Base-by-base conservation (phyloP, 2,329 filamentous ascomycete species). In the Passalora sequoiae region DNA sequence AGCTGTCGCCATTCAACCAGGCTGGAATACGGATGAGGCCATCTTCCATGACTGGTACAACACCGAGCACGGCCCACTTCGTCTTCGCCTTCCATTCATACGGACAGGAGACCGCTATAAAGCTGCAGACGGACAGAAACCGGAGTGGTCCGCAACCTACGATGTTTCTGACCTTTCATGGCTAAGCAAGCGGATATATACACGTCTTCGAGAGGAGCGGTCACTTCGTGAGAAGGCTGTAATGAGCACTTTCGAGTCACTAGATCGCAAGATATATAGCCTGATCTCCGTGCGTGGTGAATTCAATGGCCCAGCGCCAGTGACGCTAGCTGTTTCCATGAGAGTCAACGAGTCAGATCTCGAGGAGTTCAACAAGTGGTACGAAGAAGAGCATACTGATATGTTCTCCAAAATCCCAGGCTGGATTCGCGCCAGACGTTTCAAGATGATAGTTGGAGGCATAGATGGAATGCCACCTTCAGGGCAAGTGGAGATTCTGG, bases 21-120 rank as follows among this genome's bases (percentile, higher is more conserved):
- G 77, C 63, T 72, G 77, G 44, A 75, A 75, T 54, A 74, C 88
- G 56, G 72, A 81, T 43, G 66, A 75, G 36, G 72, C 78, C 50
- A 80, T 86, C 59, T 94, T 94, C 68, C 84, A 94, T 66, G 86
- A 94, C 63, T 91, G 86, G 86, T 94, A 94, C 72, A 89, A 94
- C 70, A 92, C 89, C 66, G 88, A 94, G 69, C 88, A 94, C 68
- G 88, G 88, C 41, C 88, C 88, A 13, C 78, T 81, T 12, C 83
- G 88, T 36, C 76, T 94, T 5, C 83, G 86, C 37, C 69, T 94
- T 10, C 79, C 85, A 3, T 81, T 84, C 57, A 81, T 89, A 61
- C 63, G 69, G 54, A 92, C 87, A 63, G 88, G 88, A 46, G 82
- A 92, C 56, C 83, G 88, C 31, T 94, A 89, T 68, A 76, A 74